These are phyloP conservation scores for Colletotrichum kahawae DNA, from an alignment of 2,329 filamentous ascomycete species.

Conservation along the genomic window DNA sequence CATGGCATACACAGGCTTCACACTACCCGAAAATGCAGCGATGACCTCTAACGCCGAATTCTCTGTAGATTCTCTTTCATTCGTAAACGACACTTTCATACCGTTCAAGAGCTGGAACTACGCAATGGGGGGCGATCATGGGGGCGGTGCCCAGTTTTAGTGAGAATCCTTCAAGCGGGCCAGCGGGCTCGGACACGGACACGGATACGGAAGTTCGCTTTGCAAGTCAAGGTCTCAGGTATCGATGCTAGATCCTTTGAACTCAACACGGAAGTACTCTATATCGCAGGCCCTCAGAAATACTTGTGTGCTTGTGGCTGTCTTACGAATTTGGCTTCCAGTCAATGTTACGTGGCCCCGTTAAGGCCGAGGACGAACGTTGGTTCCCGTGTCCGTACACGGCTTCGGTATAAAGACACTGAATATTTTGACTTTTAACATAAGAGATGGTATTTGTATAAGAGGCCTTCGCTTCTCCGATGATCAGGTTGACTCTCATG, in stretches of 20 bases:
- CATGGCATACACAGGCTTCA: not conserved
- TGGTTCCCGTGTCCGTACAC: not conserved
- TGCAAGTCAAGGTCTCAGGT: not conserved
- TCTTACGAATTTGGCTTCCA: not conserved
- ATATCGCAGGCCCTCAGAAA: not conserved
- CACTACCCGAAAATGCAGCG: not conserved
- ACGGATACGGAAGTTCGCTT: slow-evolving; percentile 5
- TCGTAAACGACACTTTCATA: slow-evolving; percentile 6
- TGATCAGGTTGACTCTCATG: accelerated
- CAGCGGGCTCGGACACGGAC: slow-evolving; percentile 23
- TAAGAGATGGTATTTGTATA: not conserved
- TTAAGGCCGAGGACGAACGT: not conserved
- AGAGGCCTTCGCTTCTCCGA: not conserved
- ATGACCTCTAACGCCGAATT: not conserved
- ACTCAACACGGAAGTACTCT: not conserved
- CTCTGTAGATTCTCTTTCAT: not conserved
- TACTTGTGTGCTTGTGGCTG: not conserved
- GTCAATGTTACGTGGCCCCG: not conserved
- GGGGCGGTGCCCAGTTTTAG: not conserved
- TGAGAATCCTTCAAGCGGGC: not conserved
- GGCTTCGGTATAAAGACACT: not conserved
- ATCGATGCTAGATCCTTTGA: not conserved
- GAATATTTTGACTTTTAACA: not conserved
- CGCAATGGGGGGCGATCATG: not conserved
- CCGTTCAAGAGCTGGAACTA: slow-evolving; percentile 8